Base-by-base conservation (phyloP, 2,329 filamentous ascomycete genomes). In the Penicillium sp. region DNA sequence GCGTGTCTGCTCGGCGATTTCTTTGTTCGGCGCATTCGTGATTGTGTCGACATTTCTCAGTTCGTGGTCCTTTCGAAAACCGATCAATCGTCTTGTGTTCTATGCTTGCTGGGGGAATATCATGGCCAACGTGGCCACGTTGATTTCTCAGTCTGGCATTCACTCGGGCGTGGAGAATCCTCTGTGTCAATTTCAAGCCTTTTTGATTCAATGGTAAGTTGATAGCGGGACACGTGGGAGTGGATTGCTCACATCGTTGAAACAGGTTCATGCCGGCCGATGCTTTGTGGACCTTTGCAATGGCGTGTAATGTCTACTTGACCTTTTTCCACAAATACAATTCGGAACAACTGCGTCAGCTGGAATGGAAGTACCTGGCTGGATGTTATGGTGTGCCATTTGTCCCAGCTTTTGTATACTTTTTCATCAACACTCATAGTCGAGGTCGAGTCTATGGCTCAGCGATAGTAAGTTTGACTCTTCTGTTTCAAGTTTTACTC, bases 41-140 rank as follows among this genome's bases (percentile, higher is more conserved):
- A 85, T 90, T 60, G 81, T 91, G 46, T 58, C 74, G 47, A 90
- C 86, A 3, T 93, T 90, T 62, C 69, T 79, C 28, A 66, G 69
- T n/a, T 87, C 84, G 29, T 77, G 75, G 12, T 76, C 77, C 4
- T 93, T 93, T 64, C 85, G 86, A 60, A 91, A 90, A 62, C 86
- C 88, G n/a, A 90, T 93, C 71, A 93, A 93, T 62, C 78, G 88
- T 13, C 76, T 94, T 0, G 83, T 91, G 8, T 91, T 94, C 66
- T 93, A 86, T 65, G 88, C 88, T 5, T 86, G 85, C 0, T 85
- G 88, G 61, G 88, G 88, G 7, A 94, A 95, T 61, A 76, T 91
- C 58, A 75, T 90, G 67, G 81, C 81, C 52, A 91, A 89, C 64
- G 77, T 88, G 13, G 87, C 83, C 1, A 90, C 88, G 0, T 67